Evolutionary conservation across 805 yeast genomes (phyloP).

Genomic region (Hanseniaspora jakobsenii): DNA sequence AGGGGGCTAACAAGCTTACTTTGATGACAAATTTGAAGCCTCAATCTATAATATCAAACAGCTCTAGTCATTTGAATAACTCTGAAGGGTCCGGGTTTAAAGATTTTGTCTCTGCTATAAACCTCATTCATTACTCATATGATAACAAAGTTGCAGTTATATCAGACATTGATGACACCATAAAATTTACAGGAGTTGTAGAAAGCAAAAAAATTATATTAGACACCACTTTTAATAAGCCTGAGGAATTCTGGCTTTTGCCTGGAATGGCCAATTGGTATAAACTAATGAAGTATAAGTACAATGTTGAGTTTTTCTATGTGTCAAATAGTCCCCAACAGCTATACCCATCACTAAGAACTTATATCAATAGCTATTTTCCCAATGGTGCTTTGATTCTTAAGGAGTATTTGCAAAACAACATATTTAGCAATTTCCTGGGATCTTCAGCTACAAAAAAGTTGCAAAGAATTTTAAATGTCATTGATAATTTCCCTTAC

Average conservation of each 20-base stretch:
- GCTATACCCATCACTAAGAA: conserved; percentile 41
- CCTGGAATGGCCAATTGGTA: conserved; percentile 70
- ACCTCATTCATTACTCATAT: conserved; percentile 16
- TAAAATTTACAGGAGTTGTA: conserved; percentile 77
- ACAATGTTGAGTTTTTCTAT: conserved; percentile 60
- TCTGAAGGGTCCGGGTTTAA: neutral
- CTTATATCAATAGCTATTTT: conserved; percentile 31
- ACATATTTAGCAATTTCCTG: conserved; percentile 64
- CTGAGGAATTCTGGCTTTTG: conserved; percentile 54
- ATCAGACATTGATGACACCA: conserved; percentile 90
- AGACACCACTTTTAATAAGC: conserved; percentile 61
- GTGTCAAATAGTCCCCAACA: conserved; percentile 97
- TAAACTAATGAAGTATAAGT: conserved; percentile 33
- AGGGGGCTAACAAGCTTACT: conserved; percentile 38
- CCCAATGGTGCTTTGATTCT: conserved; percentile 79
- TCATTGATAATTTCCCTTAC: conserved; percentile 60
- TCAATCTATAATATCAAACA: conserved; percentile 17
- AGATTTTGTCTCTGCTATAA: conserved; percentile 18
- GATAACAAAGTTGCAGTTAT: conserved; percentile 56
- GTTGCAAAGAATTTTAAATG: conserved; percentile 46
- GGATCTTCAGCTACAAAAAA: conserved; percentile 82
- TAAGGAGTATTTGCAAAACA: conserved; percentile 71
- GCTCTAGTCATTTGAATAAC: neutral
- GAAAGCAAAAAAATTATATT: conserved; percentile 78
- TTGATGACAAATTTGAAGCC: conserved; percentile 36